Conservation (phyloP, 129 eudicot species). For the Artemisia annua region DNA sequence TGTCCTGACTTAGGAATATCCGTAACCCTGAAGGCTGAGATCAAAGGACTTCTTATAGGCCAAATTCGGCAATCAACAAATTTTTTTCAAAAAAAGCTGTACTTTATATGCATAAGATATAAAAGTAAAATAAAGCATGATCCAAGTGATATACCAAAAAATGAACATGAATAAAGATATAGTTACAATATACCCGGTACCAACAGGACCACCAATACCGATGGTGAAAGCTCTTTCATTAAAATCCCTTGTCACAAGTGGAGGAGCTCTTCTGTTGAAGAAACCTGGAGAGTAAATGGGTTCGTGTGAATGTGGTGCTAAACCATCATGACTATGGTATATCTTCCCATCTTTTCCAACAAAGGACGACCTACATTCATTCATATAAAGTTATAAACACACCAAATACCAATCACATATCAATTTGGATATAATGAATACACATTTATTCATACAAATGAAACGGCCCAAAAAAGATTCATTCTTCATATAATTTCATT, state of each 20-base stretch:
- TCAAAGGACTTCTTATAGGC: no score
- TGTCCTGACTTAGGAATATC: no score
- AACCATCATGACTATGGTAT: slow-evolving; percentile 97
- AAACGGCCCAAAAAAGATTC: not conserved
- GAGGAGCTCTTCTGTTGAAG: slow-evolving; percentile 86
- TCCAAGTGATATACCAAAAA: not conserved
- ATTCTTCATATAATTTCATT: not conserved
- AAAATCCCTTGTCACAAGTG: slow-evolving; percentile 65
- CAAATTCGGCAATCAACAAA: no score
- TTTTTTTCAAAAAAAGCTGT: no score
- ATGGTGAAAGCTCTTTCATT: slow-evolving; percentile 90
- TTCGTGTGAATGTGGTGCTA: slow-evolving; percentile 93
- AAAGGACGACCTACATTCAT: slow-evolving; percentile 49
- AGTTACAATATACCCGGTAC: slow-evolving; percentile 67
- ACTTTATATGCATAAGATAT: no score
- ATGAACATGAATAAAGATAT: not conserved
- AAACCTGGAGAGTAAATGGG: slow-evolving; percentile 96
- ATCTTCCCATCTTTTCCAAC: slow-evolving; percentile 89
- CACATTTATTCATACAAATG: no score
- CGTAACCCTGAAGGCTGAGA: no score
- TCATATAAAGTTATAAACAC: not conserved
- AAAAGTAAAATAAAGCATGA: no score
- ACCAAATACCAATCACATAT: not conserved
- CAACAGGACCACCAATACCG: slow-evolving; percentile 99
- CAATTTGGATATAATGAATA: not conserved